Evolutionary conservation across 2,329 filamentous ascomycete genomes (phyloP), one percentile per base, ranked within the genome.

Genomic region (Trichoderma sp.): DNA sequence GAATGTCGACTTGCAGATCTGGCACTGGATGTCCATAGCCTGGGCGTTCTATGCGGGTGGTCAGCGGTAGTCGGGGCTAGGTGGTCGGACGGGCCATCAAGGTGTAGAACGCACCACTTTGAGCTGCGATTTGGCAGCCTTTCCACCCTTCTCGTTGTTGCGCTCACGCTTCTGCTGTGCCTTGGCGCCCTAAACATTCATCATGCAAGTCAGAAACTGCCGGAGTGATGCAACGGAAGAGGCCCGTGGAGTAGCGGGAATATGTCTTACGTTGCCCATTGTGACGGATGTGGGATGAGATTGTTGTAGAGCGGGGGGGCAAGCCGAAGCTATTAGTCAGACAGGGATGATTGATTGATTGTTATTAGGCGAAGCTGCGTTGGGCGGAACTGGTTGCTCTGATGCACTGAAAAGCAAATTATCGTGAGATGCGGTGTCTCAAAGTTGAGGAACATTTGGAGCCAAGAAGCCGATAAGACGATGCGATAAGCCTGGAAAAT

Each of bases 11-110:
- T 90, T 92, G 91, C 92, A 95, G 78, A 90, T 85, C 76, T 88
- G 84, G 87, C 92, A 95, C 82, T 93, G 91, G 82, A 94, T 93
- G 79, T 88, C 90, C 85, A 90, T 92, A 73, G 92, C 92, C 76
- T 90, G 86, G 76, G 88, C 86, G 84, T 94, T 94, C 91, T 93
- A 75, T 73, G 9, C 53, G 7, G n/a, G n/a, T 58, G 21, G 36
- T 61, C 26, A 68, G 43, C 34, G 14, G 18, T 21, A 18, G 21
- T 12, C 28, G 30, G 7, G 28, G 9, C n/a, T 21, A 62, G 51
- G n/a, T 36, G 4, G 51, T 30, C 43, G 61, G 3, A 9, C 26
- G 26, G 21, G n/a, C 18, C 21, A 39, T 47, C 24, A 28, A 61
- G 58, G 53, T 43, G 30, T n/a, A 21, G 21, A 56, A 87, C 88